Evolutionary conservation across 1,284 basidiomycete genomes (phyloP), one percentile per base, ranked within the genome.

Genomic region (Trametes hirsuta): DNA sequence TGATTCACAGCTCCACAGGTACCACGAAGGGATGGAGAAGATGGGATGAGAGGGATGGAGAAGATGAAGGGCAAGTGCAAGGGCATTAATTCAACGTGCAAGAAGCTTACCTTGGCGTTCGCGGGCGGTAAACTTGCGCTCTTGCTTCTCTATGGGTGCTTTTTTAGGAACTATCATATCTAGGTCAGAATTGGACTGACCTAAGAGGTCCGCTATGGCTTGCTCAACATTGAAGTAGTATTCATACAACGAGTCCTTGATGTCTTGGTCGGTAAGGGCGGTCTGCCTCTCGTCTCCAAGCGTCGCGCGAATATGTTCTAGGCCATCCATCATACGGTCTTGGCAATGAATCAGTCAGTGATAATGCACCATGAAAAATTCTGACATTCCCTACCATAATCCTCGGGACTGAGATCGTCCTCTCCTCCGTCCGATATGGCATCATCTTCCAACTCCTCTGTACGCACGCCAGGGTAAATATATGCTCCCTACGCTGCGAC

Each of bases 181-280:
- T 15, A 30, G 10, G n/a, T 10, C 30, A 40, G 25, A 18, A 47
- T 2, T 41, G 18, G 45, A 76, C 84, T 64, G 64, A 92, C 91
- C 86, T 44, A 90, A 68, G 24, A 95, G 79, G 83, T 87, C 92
- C 40, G 85, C 76, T 14, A 96, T 77, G 6, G 92, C 87, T 69
- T 88, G 83, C 42, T 94, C 87, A 18, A 92, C 83, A 69, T 98
- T 89, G 69, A 97, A 98, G 76, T 92, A 93, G 68, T 82, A 87
- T 67, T 98, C 88, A 91, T 95, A 98, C 46, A 98, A 79, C 1
- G 85, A 82, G 66, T 95, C 91, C 69, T 85, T 86, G 73, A 99
- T 91, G 52, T 85, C 82, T 41, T 77, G 74, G 71, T 97, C 93
- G 39, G 89, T 80, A 50, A 97, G 77, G 15, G 86, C 88, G 36